Conservation (phyloP, 1,284 basidiomycete genomes). For the Sanghuangporus sanghuang region DNA sequence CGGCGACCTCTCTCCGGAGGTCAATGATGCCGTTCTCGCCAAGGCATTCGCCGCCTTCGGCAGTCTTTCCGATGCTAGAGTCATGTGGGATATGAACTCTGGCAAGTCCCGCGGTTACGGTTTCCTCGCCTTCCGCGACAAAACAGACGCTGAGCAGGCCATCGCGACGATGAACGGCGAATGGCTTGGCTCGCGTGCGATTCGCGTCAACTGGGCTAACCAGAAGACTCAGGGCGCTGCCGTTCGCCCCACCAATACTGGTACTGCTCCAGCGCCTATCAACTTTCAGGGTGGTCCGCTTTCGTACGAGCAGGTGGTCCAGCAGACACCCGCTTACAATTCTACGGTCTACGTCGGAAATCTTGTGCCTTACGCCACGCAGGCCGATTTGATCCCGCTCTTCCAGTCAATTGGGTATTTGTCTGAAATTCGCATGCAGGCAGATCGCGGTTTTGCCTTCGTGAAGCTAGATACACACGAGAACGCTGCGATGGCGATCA, state of each 20-base stretch:
- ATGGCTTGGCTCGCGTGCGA: slow-evolving; percentile 96
- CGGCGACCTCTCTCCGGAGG: slow-evolving; percentile 95
- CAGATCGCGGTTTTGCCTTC: slow-evolving; percentile 97
- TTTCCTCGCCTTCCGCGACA: slow-evolving; percentile 92
- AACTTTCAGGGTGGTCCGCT: slow-evolving; percentile 83
- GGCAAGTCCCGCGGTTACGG: slow-evolving; percentile 95
- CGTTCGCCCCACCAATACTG: slow-evolving; percentile 37
- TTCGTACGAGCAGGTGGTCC: slow-evolving; percentile 83
- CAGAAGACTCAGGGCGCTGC: slow-evolving; percentile 85
- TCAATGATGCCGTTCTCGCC: slow-evolving; percentile 94
- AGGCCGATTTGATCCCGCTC: slow-evolving; percentile 91
- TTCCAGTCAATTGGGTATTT: slow-evolving; percentile 98
- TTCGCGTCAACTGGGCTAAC: slow-evolving; percentile 99
- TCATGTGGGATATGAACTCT: slow-evolving; percentile 99
- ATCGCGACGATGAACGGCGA: slow-evolving; percentile 99
- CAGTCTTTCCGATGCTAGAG: slow-evolving; percentile 91
- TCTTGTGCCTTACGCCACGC: slow-evolving; percentile 91
- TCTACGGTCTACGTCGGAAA: slow-evolving; percentile 98
- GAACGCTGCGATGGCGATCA: slow-evolving; percentile 95
- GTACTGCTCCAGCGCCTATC: slow-evolving; percentile 73
- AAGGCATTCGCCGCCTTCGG: slow-evolving; percentile 96
- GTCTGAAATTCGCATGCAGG: slow-evolving; percentile 97
- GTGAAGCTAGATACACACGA: slow-evolving; percentile 98
- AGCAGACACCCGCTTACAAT: slow-evolving; percentile 89
- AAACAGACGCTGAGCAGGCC: slow-evolving; percentile 96